These are phyloP conservation scores for Lasiodiplodia sp. DNA, from an alignment of 2,329 filamentous ascomycete genomes.

Conservation along the genomic window DNA sequence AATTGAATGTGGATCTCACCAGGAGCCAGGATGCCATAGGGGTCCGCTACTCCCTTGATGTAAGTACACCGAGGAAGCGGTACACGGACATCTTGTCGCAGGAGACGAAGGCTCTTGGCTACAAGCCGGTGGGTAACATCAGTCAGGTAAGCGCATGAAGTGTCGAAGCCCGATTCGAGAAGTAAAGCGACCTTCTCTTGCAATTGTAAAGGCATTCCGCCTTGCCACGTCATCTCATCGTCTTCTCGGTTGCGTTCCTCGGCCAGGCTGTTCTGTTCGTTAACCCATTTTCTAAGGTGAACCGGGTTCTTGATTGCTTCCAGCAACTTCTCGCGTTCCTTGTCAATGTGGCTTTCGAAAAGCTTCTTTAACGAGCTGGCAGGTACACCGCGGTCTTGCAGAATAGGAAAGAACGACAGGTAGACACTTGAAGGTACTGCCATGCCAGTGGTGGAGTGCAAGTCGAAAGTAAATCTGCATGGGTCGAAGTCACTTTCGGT, in stretches of 20 bases:
- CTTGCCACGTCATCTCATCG: constrained; percentile 36
- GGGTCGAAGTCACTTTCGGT: constrained; percentile 51
- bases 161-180: constrained; percentile 63
- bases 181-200: constrained; percentile 42
- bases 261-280: constrained; percentile 36
- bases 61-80: constrained; percentile 68
- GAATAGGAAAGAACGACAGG: constrained; percentile 71
- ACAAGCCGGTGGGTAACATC: constrained; percentile 58
- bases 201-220: constrained; percentile 36
- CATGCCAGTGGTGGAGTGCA: constrained; percentile 59
- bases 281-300: constrained; percentile 63
- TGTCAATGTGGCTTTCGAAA: constrained; percentile 58
- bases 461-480: constrained; percentile 70
- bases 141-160: constrained; percentile 58
- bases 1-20: constrained; percentile 74
- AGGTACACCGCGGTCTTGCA: constrained; percentile 66
- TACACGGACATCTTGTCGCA: constrained; percentile 67
- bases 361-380: constrained; percentile 56
- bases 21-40: constrained; percentile 65
- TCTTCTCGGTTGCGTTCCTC: constrained; percentile 42
- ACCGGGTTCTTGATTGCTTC: constrained; percentile 59
- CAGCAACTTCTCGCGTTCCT: constrained; percentile 62
- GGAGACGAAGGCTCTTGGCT: constrained; percentile 59
- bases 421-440: constrained; percentile 67
- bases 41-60: constrained; percentile 73